Conservation (phyloP, 108 stramenopile species). For the Nannochloropsis oceanica region DNA sequence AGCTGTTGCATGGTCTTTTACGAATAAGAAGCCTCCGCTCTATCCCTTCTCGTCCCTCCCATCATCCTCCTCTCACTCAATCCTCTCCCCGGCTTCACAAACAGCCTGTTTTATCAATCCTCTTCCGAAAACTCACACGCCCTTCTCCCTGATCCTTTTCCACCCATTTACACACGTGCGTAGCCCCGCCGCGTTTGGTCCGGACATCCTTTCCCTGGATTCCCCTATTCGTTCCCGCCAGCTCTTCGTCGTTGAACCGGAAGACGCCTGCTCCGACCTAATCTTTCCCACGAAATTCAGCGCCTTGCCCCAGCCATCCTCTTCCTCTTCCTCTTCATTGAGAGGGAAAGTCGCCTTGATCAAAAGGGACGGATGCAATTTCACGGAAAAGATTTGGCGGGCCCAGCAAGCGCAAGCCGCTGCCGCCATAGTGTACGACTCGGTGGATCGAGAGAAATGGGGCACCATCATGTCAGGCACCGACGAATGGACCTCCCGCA, state of each 20-base stretch:
- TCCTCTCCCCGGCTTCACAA: neutral
- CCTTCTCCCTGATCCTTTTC: no score
- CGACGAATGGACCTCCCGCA: neutral
- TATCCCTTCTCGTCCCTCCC: no score
- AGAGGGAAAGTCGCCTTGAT: conserved; percentile 15
- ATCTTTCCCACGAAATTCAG: neutral
- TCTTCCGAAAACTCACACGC: no score
- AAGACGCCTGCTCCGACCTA: conserved; percentile 1
- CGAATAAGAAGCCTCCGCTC: no score
- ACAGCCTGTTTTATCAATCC: neutral
- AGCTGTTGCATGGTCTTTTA: no score
- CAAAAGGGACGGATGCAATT: conserved; percentile 14
- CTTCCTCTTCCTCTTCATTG: neutral
- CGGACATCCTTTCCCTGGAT: neutral
- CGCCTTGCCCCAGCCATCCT: neutral
- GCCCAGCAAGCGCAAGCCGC: conserved; percentile 17
- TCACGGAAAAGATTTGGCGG: conserved; percentile 8
- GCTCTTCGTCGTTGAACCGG: neutral
- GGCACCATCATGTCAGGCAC: conserved; percentile 3
- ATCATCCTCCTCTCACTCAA: neutral
- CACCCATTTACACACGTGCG: neutral
- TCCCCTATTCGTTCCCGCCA: conserved; percentile 1
- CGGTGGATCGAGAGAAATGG: neutral
- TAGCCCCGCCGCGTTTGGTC: conserved; percentile 19
- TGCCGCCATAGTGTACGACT: conserved; percentile 15